These are phyloP conservation scores for Coprinopsis sp. DNA, from an alignment of 768 basidiomycete genomes.

Conservation along the genomic window DNA sequence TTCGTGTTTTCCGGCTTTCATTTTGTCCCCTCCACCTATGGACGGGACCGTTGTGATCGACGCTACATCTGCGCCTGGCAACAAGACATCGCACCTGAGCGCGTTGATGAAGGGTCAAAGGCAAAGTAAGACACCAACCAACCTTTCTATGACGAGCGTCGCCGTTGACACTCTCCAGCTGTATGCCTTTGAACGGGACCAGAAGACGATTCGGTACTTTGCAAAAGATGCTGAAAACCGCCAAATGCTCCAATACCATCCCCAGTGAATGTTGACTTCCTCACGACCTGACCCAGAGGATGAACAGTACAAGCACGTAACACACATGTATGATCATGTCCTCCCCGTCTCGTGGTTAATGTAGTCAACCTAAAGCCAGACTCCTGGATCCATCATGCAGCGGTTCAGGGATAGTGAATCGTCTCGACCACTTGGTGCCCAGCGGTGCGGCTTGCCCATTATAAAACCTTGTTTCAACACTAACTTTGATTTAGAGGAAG, in stretches of 20 bases:
- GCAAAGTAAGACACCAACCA: constrained; percentile 51
- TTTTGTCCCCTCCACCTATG: constrained; percentile 68
- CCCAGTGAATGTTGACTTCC: constrained; percentile 79
- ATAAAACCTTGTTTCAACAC: constrained; percentile 4
- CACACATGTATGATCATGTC: constrained; percentile 75
- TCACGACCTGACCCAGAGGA: constrained; percentile 69
- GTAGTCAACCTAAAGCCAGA: constrained; percentile 33
- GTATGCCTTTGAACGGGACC: constrained; percentile 87
- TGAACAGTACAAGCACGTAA: constrained; percentile 56
- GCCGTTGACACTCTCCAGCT: constrained; percentile 37
- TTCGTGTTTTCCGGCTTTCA: constrained; percentile 89
- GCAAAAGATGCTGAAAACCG: constrained; percentile 78
- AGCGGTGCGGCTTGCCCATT: constrained; percentile 40
- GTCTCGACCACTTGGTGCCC: constrained; percentile 79
- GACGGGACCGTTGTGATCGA: constrained; percentile 69
- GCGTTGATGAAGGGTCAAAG: constrained; percentile 80
- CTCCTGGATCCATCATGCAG: constrained; percentile 96
- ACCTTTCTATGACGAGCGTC: not conserved
- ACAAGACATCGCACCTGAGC: constrained; percentile 93
- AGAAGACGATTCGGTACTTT: constrained; percentile 78
- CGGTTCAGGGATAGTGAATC: constrained; percentile 88
- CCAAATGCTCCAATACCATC: constrained; percentile 76
- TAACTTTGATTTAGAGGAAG: constrained; percentile 35
- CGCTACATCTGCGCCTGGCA: constrained; percentile 95
- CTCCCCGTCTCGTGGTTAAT: constrained; percentile 1